phyloP scores from a whole-genome alignment of 1,284 basidiomycete species.

The Tilletiopsis washingtonensis region DNA sequence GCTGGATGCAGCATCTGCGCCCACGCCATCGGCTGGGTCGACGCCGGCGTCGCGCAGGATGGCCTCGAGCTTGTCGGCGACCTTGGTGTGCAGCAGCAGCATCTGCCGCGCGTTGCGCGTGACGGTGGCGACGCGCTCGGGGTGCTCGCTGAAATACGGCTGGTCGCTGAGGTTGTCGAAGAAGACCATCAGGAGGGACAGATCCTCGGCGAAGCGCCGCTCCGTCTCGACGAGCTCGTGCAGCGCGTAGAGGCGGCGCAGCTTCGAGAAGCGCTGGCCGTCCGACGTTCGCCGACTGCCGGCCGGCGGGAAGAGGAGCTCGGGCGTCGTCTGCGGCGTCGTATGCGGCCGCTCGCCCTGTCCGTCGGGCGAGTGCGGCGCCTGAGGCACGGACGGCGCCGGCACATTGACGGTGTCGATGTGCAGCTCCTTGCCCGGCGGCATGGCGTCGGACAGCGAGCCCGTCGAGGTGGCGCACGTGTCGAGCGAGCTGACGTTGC shows the following conservation, averaged over 20 bases:
- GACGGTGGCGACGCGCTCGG: conserved; percentile 26
- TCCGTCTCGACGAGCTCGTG: conserved; percentile 44
- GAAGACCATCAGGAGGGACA: conserved; percentile 39
- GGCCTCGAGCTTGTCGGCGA: conserved; percentile 24
- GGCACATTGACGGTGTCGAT: neutral
- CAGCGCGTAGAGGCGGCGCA: conserved; percentile 32
- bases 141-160: conserved; percentile 39
- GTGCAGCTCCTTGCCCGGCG: conserved; percentile 15
- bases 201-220: conserved; percentile 40
- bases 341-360: neutral
- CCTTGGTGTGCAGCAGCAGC: conserved; percentile 27
- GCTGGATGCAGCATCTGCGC: neutral
- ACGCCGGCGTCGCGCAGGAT: conserved; percentile 28
- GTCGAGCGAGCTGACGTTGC: conserved; percentile 22
- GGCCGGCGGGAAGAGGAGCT: conserved; percentile 3
- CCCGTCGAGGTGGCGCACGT: conserved; percentile 23
- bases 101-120: conserved; percentile 37
- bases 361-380: neutral
- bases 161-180: conserved; percentile 35
- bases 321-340: conserved; percentile 12
- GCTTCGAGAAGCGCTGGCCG: conserved; percentile 1
- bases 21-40: neutral
- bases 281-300: neutral
- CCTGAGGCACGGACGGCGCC: conserved; percentile 5
- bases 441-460: conserved; percentile 15